Conservation (phyloP, 371 early-diverging fungal species). For the Funneliformis caledonium region DNA sequence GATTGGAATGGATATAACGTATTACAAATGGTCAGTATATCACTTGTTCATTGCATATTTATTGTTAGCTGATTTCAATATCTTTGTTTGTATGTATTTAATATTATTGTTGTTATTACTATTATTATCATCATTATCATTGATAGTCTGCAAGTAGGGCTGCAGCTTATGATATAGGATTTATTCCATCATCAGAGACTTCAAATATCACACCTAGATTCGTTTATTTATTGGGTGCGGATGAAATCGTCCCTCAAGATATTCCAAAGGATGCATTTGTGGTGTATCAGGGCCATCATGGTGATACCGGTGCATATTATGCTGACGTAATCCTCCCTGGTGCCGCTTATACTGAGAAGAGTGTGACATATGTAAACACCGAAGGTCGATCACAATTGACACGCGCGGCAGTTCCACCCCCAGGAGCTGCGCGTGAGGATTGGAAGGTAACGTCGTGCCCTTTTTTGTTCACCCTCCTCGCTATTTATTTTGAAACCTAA, state of each 20-base stretch:
- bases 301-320: slow-evolving; percentile 92
- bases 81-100: not conserved
- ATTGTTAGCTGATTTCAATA: not conserved
- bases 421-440: slow-evolving; percentile 93
- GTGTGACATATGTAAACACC: slow-evolving; percentile 93
- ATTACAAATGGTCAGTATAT: slow-evolving; percentile 77
- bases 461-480: no score
- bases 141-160: slow-evolving; percentile 80
- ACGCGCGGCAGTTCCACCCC: slow-evolving; percentile 90
- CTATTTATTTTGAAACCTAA: not conserved
- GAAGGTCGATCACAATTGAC: slow-evolving; percentile 95
- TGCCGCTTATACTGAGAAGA: slow-evolving; percentile 97
- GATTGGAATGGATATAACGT: slow-evolving; percentile 92
- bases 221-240: slow-evolving; percentile 92
- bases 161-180: slow-evolving; percentile 93
- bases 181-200: slow-evolving; percentile 61
- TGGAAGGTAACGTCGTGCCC: slow-evolving; percentile 66
- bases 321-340: slow-evolving; percentile 97
- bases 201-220: slow-evolving; percentile 65
- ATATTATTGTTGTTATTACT: not conserved
- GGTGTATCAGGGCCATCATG: slow-evolving; percentile 98
- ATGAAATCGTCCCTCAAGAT: slow-evolving; percentile 75
- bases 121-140: not conserved
- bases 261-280: slow-evolving; percentile 93
- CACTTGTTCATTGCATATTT: no score